These are phyloP conservation scores for Lactarius vividus DNA, from an alignment of 768 basidiomycete species.

Conservation along the genomic window DNA sequence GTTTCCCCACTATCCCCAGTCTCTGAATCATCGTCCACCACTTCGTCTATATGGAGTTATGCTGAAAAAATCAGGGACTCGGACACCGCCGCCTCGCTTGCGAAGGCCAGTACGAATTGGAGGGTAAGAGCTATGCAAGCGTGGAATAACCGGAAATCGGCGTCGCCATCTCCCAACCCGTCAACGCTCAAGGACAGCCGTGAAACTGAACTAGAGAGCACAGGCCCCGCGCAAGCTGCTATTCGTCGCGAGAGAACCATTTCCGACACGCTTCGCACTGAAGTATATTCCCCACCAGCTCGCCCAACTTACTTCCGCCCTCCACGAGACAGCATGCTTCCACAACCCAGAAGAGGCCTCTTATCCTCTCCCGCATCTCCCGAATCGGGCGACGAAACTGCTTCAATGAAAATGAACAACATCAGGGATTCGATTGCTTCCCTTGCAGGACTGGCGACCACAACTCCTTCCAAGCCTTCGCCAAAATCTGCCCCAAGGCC, in stretches of 20 bases:
- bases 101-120: conserved; percentile 78
- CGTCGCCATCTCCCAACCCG: conserved; percentile 28
- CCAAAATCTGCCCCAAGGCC: conserved; percentile 62
- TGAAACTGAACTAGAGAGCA: conserved; percentile 1
- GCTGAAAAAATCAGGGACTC: conserved; percentile 73
- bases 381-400: conserved; percentile 30
- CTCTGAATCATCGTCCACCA: conserved; percentile 21
- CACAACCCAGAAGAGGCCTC: conserved; percentile 31
- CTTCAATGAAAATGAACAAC: conserved; percentile 40
- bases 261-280: conserved; percentile 38
- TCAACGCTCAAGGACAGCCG: conserved; percentile 14
- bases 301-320: conserved; percentile 57
- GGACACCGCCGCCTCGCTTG: conserved; percentile 63
- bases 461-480: conserved; percentile 34
- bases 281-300: conserved; percentile 51
- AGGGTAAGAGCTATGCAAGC: conserved; percentile 56
- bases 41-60: conserved; percentile 55
- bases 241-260: conserved; percentile 41
- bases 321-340: conserved; percentile 55
- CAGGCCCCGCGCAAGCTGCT: not conserved
- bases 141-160: conserved; percentile 29
- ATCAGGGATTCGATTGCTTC: conserved; percentile 46
- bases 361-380: conserved; percentile 16
- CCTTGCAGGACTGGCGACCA: conserved; percentile 36
- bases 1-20: conserved; percentile 26